Evolutionary conservation across 495 filamentous ascomycete species (phyloP), one percentile per base, ranked within the genome.

Genomic region (Podospora conica): DNA sequence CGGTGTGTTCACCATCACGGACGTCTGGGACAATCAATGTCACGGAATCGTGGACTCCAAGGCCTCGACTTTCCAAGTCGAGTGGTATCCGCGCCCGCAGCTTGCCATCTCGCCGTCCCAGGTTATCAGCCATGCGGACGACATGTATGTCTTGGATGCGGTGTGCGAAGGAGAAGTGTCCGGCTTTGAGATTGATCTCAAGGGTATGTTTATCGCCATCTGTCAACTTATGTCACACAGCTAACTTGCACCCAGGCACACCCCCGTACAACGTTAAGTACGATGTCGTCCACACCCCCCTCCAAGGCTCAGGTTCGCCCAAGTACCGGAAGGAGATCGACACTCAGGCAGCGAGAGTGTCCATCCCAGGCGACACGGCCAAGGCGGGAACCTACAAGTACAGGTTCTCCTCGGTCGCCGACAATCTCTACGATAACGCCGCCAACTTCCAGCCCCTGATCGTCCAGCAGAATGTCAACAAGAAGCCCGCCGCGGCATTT

Each of bases 101-200:
- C 82, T 97, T 33, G 83, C 81, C 24, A 75, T 95, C 20, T 74
- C 88, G 1, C 85, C 89, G 63, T 87, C 85, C 40, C 80, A 86
- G 7, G 78, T 84, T 27, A 78, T 92, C 12, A 77, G 71, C 21
- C 56, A 74, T 70, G 76, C 68, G 25, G 82, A 74, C 61, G 77
- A 77, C 48, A 82, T 78, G 63, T 92, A 81, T 71, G 72, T 86
- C 65, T 91, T 94, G 74, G 82, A 85, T n/a, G 87, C 90, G 67
- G 87, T 98, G 60, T 98, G 95, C 70, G 92, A 98, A 77, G 94
- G 95, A 20, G 94, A 97, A 59, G 89, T 94, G 66, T 94, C 97
- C 71, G 85, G 87, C 25, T 85, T 96, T 59, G 93, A 97, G 69
- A 77, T 98, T 58, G 79, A 83, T 22, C 83, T 98, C 66, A 83